A percentile compares a stretch with the other conserved stretches of the same genome.
Evolutionary conservation across 1,139 yeast genomes (phyloP).

Genomic region (Tardiomyces blankii): DNA sequence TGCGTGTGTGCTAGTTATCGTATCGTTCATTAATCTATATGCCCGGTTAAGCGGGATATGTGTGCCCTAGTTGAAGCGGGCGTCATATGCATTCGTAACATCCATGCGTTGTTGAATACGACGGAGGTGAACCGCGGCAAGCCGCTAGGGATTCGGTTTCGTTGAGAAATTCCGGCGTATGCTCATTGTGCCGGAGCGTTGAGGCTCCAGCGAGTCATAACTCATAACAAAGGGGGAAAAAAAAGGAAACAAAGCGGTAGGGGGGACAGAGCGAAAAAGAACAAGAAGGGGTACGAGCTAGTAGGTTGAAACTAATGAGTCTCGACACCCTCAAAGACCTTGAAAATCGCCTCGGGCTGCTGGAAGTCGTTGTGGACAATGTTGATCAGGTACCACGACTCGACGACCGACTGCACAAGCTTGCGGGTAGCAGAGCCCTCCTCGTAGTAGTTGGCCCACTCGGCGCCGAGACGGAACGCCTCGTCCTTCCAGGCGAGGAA

Average conservation of each 20-base stretch:
- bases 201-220: neutral
- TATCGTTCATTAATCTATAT: too few relatives aligned
- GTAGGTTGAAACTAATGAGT: too few relatives aligned
- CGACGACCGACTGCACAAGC: constrained; percentile 41
- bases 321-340: constrained; percentile 17
- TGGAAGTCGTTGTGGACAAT: constrained; percentile 79
- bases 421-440: constrained; percentile 23
- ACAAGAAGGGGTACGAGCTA: too few relatives aligned
- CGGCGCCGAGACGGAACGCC: constrained; percentile 69
- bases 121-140: neutral
- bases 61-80: too few relatives aligned
- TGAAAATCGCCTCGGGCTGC: constrained; percentile 25
- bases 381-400: constrained; percentile 66
- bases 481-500: constrained; percentile 97
- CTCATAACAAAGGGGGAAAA: neutral
- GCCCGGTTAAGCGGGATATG: too few relatives aligned
- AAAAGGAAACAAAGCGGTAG: too few relatives aligned
- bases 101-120: neutral
- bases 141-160: neutral
- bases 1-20: too few relatives aligned
- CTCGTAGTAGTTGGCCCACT: constrained; percentile 54
- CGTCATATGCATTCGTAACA: neutral
- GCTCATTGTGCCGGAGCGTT: neutral
- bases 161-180: neutral
- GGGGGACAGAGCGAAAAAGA: neutral